Percentiles rank a stretch among this genome's conserved stretches.
Conservation (phyloP, 192 early-diverging fungal genomes). For the Coemansia nantahalensis region DNA sequence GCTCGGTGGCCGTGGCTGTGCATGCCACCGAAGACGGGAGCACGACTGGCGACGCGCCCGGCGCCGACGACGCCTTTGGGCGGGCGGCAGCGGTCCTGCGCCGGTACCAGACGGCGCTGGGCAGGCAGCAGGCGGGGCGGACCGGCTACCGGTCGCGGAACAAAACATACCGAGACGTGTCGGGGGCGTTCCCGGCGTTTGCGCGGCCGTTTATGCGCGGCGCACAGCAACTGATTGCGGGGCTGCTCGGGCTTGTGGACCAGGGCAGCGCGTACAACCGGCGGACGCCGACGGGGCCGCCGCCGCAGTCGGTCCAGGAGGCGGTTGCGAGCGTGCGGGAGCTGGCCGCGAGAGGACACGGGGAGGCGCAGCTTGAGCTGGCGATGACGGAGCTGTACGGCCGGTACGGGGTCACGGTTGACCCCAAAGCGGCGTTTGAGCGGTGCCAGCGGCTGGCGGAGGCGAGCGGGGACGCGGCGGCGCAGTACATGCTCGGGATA, state of each 20-base stretch:
- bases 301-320: slow-evolving; percentile 10
- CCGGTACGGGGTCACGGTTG: slow-evolving; percentile 56
- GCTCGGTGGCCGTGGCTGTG: background rate
- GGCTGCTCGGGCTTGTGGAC: background rate
- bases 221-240: background rate
- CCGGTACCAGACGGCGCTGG: slow-evolving; percentile 9
- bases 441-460: slow-evolving; percentile 64
- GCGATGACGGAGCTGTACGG: slow-evolving; percentile 76
- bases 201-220: slow-evolving; percentile 5
- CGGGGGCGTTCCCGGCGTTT: slow-evolving; percentile 6
- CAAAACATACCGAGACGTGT: slow-evolving; percentile 8
- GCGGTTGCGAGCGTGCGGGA: slow-evolving; percentile 8
- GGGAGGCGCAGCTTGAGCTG: slow-evolving; percentile 61
- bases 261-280: background rate
- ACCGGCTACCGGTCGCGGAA: slow-evolving; percentile 1
- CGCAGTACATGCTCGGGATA: slow-evolving; percentile 87
- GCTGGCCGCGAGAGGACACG: slow-evolving; percentile 24
- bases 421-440: slow-evolving; percentile 60
- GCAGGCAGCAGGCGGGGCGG: background rate
- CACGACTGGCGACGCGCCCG: too few relatives aligned
- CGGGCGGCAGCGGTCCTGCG: slow-evolving; percentile 10
- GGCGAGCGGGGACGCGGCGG: slow-evolving; percentile 71
- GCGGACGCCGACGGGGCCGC: background rate
- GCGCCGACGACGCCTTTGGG: background rate
- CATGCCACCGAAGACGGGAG: too few relatives aligned